Conservation (phyloP, 331 rosid species). For the Cydonia oblonga region DNA sequence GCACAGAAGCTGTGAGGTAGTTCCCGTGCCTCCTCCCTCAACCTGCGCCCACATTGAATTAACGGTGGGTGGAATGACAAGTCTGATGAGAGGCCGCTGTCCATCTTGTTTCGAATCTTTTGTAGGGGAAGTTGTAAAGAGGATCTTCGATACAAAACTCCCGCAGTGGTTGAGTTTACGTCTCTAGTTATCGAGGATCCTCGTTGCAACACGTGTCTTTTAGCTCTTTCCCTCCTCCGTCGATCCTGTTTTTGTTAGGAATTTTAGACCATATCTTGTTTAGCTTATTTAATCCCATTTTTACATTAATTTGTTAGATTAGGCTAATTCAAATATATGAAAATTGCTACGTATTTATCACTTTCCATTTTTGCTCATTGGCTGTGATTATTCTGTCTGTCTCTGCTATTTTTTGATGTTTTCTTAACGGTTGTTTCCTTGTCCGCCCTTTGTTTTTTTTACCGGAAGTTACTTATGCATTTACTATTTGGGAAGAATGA, state of each 20-base stretch:
- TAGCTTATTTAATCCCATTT: conserved; percentile 18
- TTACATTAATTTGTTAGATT: conserved; percentile 7
- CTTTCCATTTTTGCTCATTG: not conserved
- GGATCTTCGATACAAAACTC: conserved; percentile 39
- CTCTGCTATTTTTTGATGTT: not conserved
- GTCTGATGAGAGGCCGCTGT: conserved; percentile 65
- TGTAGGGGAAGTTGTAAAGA: conserved; percentile 55
- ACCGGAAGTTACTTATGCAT: not conserved
- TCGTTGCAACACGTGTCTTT: conserved; percentile 15
- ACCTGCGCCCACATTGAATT: conserved; percentile 68
- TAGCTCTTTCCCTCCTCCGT: conserved; percentile 13
- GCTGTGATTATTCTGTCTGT: not conserved
- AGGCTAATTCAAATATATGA: not conserved
- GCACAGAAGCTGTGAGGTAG: conserved; percentile 47
- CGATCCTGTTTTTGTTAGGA: conserved; percentile 29
- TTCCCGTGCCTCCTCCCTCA: conserved; percentile 48
- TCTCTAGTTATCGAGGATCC: conserved; percentile 26
- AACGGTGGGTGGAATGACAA: conserved; percentile 35
- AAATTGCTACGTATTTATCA: not conserved
- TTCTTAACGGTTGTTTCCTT: not conserved
- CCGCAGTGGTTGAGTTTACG: conserved; percentile 51
- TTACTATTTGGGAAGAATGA: not conserved
- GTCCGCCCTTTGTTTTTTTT: not conserved
- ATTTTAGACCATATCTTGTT: conserved; percentile 17
- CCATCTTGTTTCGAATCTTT: conserved; percentile 73